Percentiles rank a stretch among this genome's conserved stretches.
These are phyloP conservation scores for Neobulgaria alba DNA, from an alignment of 2,329 filamentous ascomycete species.

Conservation along the genomic window DNA sequence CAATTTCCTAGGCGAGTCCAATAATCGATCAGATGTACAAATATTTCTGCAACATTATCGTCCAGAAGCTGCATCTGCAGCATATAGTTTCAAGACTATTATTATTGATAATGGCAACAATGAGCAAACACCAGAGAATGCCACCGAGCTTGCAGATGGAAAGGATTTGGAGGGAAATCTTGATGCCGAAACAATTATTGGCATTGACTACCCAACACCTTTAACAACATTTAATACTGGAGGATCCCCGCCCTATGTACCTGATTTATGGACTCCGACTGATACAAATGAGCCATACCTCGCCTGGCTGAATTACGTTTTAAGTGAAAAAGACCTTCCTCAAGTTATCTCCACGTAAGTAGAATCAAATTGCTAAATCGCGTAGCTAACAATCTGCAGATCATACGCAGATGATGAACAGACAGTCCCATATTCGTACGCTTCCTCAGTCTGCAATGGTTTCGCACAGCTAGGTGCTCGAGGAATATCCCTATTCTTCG, in stretches of 20 bases:
- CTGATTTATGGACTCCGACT: conserved; percentile 29
- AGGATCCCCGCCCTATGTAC: conserved; percentile 42
- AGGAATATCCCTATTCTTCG: conserved; percentile 44
- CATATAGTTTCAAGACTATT: conserved; percentile 10
- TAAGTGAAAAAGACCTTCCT: conserved; percentile 40
- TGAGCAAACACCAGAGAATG: conserved; percentile 12
- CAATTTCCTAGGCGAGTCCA: conserved; percentile 20
- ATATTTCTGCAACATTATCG: conserved; percentile 18
- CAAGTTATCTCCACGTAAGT: too few relatives aligned
- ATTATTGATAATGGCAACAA: conserved; percentile 12
- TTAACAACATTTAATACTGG: conserved; percentile 47
- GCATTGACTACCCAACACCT: conserved; percentile 44
- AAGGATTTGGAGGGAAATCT: conserved; percentile 42
- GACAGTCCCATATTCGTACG: conserved; percentile 43
- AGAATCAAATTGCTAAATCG: too few relatives aligned
- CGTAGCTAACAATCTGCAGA: too few relatives aligned
- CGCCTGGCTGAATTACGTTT: conserved; percentile 42
- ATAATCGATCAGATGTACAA: conserved; percentile 19
- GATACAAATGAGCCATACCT: conserved; percentile 48
- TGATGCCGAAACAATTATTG: conserved; percentile 46
- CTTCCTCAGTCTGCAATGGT: conserved; percentile 42
- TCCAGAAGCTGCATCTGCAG: conserved; percentile 11
- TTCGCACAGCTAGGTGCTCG: conserved; percentile 46
- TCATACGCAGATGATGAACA: conserved; percentile 53
- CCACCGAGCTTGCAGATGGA: conserved; percentile 9